A percentile compares a stretch with the other conserved stretches of the same genome.
These are phyloP conservation scores for Tranzscheliella williamsii DNA, from an alignment of 1,284 basidiomycete species.

Conservation along the genomic window DNA sequence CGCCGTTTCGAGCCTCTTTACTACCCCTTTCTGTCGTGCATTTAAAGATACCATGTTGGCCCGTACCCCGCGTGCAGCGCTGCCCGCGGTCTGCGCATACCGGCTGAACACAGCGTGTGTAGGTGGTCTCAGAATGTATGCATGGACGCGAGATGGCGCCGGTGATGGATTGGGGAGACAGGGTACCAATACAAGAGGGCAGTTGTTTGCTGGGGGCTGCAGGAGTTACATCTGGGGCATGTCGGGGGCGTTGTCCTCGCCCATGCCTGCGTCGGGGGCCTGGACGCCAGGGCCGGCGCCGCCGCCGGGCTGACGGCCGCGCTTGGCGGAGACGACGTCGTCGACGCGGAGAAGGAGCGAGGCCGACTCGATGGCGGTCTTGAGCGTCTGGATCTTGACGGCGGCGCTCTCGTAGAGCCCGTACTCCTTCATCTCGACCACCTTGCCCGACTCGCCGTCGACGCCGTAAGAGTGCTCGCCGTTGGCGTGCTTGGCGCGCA, in stretches of 20 bases:
- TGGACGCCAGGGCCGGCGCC: conserved; percentile 29
- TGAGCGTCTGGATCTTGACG: conserved; percentile 95
- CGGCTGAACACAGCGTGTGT: no score
- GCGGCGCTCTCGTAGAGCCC: conserved; percentile 92
- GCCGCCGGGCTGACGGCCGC: conserved; percentile 27
- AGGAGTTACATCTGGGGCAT: conserved; percentile 40
- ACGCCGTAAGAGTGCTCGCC: conserved; percentile 90
- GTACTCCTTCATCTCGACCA: conserved; percentile 92
- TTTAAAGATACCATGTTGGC: no score
- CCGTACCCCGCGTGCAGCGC: no score
- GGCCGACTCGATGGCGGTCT: conserved; percentile 95
- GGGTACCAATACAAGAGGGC: no score
- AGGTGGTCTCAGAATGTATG: no score
- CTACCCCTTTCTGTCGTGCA: no score
- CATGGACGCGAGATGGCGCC: no score
- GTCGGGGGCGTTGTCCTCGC: conserved; percentile 28
- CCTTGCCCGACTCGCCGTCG: conserved; percentile 90
- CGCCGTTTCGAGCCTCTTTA: no score
- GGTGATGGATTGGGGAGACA: no score
- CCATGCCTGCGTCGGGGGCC: conserved; percentile 30
- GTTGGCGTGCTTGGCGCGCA: conserved; percentile 86
- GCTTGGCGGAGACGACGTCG: conserved; percentile 82
- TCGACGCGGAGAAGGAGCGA: conserved; percentile 90
- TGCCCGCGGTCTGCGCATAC: no score
- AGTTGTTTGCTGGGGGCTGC: no score